These are phyloP conservation scores for Sanghuangporus baumii DNA, from an alignment of 1,284 basidiomycete species.

Conservation along the genomic window DNA sequence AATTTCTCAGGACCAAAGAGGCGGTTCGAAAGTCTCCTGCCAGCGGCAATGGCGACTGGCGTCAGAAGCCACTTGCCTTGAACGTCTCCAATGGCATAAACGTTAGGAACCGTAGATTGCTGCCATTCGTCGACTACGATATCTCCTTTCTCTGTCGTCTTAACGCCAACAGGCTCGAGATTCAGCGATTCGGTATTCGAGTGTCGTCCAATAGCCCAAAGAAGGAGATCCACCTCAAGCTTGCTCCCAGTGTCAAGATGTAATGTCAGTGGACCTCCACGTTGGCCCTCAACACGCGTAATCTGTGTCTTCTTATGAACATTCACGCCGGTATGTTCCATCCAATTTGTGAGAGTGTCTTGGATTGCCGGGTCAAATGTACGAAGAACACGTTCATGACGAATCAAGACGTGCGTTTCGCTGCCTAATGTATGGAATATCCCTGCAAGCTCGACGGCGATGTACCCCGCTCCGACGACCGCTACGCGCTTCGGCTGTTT, in stretches of 20 bases:
- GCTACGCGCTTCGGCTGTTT: conserved; percentile 91
- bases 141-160: conserved; percentile 75
- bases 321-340: conserved; percentile 87
- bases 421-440: conserved; percentile 83
- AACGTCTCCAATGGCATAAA: conserved; percentile 90
- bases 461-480: conserved; percentile 96
- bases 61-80: conserved; percentile 90
- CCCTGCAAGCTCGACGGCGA: conserved; percentile 92
- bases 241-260: conserved; percentile 65
- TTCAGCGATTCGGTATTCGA: conserved; percentile 78
- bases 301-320: conserved; percentile 81
- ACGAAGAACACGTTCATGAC: conserved; percentile 84
- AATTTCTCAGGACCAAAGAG: conserved; percentile 83
- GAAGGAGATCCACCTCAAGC: conserved; percentile 80
- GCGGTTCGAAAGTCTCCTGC: conserved; percentile 82
- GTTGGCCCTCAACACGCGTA: conserved; percentile 69
- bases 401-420: conserved; percentile 91
- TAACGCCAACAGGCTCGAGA: conserved; percentile 73
- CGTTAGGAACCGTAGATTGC: conserved; percentile 64
- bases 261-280: conserved; percentile 58
- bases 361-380: conserved; percentile 89
- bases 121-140: conserved; percentile 92
- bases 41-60: conserved; percentile 98
- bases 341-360: conserved; percentile 88
- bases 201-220: conserved; percentile 95